A percentile compares a stretch with the other conserved stretches of the same genome.
phyloP scores from a whole-genome alignment of 2,329 filamentous ascomycete genomes.

The Epichloe aotearoae region DNA sequence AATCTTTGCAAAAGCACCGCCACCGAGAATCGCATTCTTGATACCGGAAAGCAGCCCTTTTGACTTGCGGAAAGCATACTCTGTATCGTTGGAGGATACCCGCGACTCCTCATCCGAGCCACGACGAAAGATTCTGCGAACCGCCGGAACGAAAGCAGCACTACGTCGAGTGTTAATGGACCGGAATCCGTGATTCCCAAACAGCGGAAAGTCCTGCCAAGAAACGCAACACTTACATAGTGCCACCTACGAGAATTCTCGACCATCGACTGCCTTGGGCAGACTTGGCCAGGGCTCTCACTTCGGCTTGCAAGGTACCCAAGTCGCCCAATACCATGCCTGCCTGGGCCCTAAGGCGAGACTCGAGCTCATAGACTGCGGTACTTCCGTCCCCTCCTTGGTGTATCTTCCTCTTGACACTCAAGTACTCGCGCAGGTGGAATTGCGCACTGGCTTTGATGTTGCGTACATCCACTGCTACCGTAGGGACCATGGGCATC shows the following conservation, averaged over 20 bases:
- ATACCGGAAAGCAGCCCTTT: conserved; percentile 37
- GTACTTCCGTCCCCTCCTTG: conserved; percentile 14
- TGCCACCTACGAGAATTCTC: conserved; percentile 36
- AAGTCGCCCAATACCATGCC: conserved; percentile 31
- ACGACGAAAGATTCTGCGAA: conserved; percentile 38
- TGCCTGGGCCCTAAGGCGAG: conserved; percentile 29
- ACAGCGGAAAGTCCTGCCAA: not conserved
- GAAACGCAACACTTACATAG: conserved; percentile 29
- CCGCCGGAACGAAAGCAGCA: conserved; percentile 36
- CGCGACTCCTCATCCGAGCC: conserved; percentile 23
- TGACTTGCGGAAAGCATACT: conserved; percentile 42
- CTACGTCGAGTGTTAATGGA: conserved; percentile 16
- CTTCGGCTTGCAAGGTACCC: conserved; percentile 28
- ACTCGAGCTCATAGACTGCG: conserved; percentile 25
- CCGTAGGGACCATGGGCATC: conserved; percentile 10
- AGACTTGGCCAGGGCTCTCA: conserved; percentile 28
- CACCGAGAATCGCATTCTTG: conserved; percentile 29
- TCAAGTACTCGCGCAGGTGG: conserved; percentile 23
- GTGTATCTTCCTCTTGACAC: conserved; percentile 18
- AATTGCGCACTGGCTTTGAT: conserved; percentile 22
- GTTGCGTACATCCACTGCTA: conserved; percentile 15
- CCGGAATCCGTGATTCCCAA: not conserved
- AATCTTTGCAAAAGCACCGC: conserved; percentile 32
- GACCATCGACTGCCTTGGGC: conserved; percentile 39
- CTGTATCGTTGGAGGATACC: conserved; percentile 35